Evolutionary conservation across 345 rosid genomes (phyloP), one percentile per base, ranked within the genome.

Genomic region (Salix dunnii): DNA sequence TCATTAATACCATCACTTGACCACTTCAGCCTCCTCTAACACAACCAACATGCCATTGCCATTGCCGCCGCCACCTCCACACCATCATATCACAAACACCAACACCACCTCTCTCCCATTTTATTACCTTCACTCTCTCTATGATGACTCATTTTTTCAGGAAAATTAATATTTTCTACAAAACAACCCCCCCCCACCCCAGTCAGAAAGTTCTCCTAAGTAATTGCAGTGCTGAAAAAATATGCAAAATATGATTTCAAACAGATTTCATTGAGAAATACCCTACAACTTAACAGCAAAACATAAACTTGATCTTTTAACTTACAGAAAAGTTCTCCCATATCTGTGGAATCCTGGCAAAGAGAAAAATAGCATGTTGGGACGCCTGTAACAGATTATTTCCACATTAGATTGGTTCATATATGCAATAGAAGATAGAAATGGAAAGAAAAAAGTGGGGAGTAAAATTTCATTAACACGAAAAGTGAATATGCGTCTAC

Each of bases 341-440:
- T 82, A 96, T 96, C 77, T 92, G 99, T 28, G 99, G 99, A 61
- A 96, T 90, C 87, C 93, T 87, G 46, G 98, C 97, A 87, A 80
- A 89, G 82, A 96, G 91, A 80, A 96, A 96, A 35, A 93, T 87
- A 12, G 93, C 98, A 87, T 96, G 99, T 75, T 96, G 99, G 60
- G 94, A 96, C 67, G 92, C 96, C 99, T 95, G 93, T 74, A 87
- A 74, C 23, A 65, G 61, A 75, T 73, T 33, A 53, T 77, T 67
- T 40, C 48, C 46, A 58, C 36, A 43, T 72, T 28, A 77, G 31
- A 61, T 40, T 4, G 25, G 18, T 61, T 60, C 62, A 51, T 8
- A 27, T 62, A 43, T 62, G 31, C 38, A 21, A 38, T 6, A 64
- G 64, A 4, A 74, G 12, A 9, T 20, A 28, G 33, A 2, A 42